Percentiles rank a stretch among this genome's conserved stretches.
These are phyloP conservation scores for Aureobasidium sp. DNA, from an alignment of 2,329 filamentous ascomycete genomes.

Conservation along the genomic window DNA sequence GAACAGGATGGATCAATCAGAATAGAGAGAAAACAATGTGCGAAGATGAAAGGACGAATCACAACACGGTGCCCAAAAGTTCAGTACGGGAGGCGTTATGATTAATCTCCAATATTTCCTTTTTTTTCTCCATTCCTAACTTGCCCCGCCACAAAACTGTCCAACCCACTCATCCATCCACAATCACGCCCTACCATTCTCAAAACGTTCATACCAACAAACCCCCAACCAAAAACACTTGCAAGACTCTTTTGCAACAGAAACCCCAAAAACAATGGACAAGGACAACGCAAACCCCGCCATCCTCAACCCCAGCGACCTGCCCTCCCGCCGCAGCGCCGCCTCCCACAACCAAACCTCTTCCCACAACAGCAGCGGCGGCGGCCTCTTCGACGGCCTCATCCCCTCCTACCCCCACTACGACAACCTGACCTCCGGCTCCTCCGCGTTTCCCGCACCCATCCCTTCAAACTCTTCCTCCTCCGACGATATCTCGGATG, in stretches of 20 bases:
- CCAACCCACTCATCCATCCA: neutral
- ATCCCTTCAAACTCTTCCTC: slow-evolving; percentile 19
- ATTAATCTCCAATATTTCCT: neutral
- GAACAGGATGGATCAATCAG: neutral
- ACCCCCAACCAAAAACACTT: neutral
- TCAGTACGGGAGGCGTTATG: neutral
- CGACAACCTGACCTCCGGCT: slow-evolving; percentile 38
- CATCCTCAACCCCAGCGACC: slow-evolving; percentile 77
- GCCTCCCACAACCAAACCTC: slow-evolving; percentile 34
- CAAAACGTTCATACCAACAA: neutral
- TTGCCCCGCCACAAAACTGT: neutral
- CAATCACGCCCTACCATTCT: neutral
- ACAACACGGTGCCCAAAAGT: neutral
- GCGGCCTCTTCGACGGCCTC: slow-evolving; percentile 46
- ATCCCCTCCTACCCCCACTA: slow-evolving; percentile 41
- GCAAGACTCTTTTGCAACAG: neutral
- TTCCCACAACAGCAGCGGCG: slow-evolving; percentile 16
- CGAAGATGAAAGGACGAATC: neutral
- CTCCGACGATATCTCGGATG: slow-evolving; percentile 33
- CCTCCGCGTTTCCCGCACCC: slow-evolving; percentile 20
- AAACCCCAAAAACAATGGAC: slow-evolving; percentile 23
- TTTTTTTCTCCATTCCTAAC: neutral
- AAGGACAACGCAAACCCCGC: slow-evolving; percentile 81
- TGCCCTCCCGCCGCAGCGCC: slow-evolving; percentile 64
- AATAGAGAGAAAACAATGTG: neutral